Conservation (phyloP, 139 green algal genomes). For the Volvox africanus region DNA sequence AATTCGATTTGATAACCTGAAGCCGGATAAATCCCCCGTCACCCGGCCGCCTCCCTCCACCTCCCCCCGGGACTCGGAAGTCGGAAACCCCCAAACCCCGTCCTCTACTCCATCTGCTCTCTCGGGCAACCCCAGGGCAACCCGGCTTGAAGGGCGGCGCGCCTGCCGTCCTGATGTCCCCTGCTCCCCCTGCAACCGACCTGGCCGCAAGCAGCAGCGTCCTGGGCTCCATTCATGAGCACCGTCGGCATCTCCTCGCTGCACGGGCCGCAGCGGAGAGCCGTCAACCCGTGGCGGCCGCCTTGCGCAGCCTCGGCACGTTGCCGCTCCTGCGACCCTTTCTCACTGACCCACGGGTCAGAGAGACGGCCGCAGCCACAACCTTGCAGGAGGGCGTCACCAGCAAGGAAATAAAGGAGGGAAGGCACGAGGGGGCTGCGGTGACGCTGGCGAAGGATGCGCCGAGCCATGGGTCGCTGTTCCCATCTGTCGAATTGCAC, state of each 20-base stretch:
- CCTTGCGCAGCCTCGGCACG: neutral
- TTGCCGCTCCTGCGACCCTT: neutral
- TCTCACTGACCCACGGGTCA: neutral
- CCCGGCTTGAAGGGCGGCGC: slow-evolving; percentile 34
- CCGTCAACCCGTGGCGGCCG: neutral
- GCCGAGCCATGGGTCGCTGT: neutral
- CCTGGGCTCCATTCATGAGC: slow-evolving; percentile 5
- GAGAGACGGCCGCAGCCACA: neutral
- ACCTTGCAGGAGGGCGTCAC: too few species aligned
- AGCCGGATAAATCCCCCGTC: too few species aligned
- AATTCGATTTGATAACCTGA: too few species aligned
- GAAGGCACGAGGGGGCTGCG: neutral
- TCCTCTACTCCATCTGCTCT: neutral
- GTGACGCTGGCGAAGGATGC: slow-evolving; percentile 1
- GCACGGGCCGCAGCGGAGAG: neutral
- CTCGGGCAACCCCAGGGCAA: slow-evolving; percentile 20
- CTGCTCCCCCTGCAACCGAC: neutral
- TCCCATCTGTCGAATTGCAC: slow-evolving; percentile 30
- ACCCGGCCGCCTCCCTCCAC: too few species aligned
- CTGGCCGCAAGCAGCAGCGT: neutral
- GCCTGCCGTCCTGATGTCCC: neutral
- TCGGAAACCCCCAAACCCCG: too few species aligned
- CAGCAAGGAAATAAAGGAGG: neutral
- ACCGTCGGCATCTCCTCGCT: slow-evolving; percentile 7
- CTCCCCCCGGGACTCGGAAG: too few species aligned